phyloP scores from a whole-genome alignment of 1,139 yeast species.

The Candida smagusa region DNA sequence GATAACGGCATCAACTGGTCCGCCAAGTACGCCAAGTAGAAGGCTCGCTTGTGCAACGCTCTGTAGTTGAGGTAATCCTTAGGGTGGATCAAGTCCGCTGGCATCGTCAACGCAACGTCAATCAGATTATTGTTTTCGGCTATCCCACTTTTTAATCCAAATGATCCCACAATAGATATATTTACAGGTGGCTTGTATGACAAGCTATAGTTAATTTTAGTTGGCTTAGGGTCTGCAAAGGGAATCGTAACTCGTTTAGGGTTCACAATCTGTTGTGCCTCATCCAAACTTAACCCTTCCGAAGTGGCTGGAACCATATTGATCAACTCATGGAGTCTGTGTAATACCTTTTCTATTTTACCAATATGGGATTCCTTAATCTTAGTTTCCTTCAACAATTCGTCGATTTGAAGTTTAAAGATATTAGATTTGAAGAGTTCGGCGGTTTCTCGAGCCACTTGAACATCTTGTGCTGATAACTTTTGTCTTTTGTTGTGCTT shows the following conservation, averaged over 20 bases:
- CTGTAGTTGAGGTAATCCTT: conserved; percentile 91
- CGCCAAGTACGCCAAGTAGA: conserved; percentile 76
- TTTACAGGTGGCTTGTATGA: conserved; percentile 69
- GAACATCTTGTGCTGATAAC: conserved; percentile 79
- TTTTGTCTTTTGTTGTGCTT: conserved; percentile 34
- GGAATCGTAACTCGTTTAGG: conserved; percentile 63
- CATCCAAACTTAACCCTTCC: conserved; percentile 47
- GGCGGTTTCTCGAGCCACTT: conserved; percentile 88
- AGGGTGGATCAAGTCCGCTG: conserved; percentile 65
- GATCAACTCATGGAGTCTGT: conserved; percentile 68
- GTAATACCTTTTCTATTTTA: conserved; percentile 73
- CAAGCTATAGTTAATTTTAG: conserved; percentile 65
- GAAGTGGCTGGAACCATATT: conserved; percentile 54
- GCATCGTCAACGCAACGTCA: conserved; percentile 84
- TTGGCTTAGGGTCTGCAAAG: conserved; percentile 86
- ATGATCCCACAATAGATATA: conserved; percentile 82
- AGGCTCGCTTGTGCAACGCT: conserved; percentile 85
- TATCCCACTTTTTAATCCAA: conserved; percentile 81
- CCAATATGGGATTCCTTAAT: conserved; percentile 66
- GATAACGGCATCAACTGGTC: conserved; percentile 56
- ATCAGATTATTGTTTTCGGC: conserved; percentile 45
- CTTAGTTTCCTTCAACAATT: conserved; percentile 73
- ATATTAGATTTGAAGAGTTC: conserved; percentile 92
- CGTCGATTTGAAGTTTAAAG: conserved; percentile 92
- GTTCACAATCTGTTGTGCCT: conserved; percentile 49